Conservation (phyloP, 306 rosid genomes). For the Leucaena leucocephala region DNA sequence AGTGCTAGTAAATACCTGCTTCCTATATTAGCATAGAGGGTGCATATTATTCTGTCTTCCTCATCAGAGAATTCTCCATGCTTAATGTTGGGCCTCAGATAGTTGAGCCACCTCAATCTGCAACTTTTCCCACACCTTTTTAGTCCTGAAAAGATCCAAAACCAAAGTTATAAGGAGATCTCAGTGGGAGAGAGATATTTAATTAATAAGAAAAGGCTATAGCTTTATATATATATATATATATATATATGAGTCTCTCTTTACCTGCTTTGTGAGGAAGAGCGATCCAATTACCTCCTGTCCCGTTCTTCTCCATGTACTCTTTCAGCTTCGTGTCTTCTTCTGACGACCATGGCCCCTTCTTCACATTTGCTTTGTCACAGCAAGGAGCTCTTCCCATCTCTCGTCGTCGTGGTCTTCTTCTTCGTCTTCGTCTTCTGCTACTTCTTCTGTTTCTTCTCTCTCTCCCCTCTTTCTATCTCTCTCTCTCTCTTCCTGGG, state of each 20-base stretch:
- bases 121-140: conserved; percentile 98
- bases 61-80: conserved; percentile 95
- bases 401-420: conserved; percentile 31
- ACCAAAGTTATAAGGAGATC: background rate
- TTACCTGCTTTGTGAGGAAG: conserved; percentile 97
- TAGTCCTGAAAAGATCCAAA: conserved; percentile 52
- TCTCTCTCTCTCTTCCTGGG: conserved; percentile 1
- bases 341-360: conserved; percentile 99
- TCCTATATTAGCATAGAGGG: conserved; percentile 86
- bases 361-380: conserved; percentile 97
- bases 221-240: too few species aligned
- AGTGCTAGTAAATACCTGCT: conserved; percentile 60
- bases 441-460: conserved; percentile 21
- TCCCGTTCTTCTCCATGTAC: conserved; percentile 76
- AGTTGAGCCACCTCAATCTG: conserved; percentile 97
- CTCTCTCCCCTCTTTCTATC: background rate
- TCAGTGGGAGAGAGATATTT: background rate
- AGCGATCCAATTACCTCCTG: conserved; percentile 99
- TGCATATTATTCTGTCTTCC: conserved; percentile 91
- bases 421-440: conserved; percentile 17
- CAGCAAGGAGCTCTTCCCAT: conserved; percentile 99
- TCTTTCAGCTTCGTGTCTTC: conserved; percentile 88
- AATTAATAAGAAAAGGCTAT: conserved; percentile 9
- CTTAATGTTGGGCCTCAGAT: conserved; percentile 94
- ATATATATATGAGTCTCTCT: background rate